phyloP scores from a whole-genome alignment of 129 eudicot species.

The Lactuca sativa region DNA sequence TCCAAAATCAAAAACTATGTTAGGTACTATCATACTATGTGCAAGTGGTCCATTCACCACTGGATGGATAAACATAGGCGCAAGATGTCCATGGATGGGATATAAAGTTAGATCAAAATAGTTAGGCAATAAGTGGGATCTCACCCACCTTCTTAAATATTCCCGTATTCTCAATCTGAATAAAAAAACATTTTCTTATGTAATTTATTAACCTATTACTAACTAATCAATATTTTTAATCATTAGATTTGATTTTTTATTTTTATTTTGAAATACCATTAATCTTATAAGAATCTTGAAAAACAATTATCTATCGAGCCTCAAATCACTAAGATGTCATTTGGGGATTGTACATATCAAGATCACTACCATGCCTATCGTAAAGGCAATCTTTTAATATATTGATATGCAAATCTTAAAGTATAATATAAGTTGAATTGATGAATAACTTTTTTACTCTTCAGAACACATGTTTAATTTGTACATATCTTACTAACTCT shows the following conservation, averaged over 20 bases:
- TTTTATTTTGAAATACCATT: neutral
- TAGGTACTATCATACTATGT: slow-evolving; percentile 1
- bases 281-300: neutral
- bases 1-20: neutral
- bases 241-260: neutral
- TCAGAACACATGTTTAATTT: neutral
- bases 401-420: neutral
- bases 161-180: neutral
- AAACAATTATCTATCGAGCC: neutral
- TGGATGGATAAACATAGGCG: slow-evolving; percentile 26
- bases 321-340: neutral
- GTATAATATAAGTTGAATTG: neutral
- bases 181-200: too few relatives aligned
- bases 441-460: neutral
- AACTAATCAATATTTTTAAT: neutral
- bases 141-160: slow-evolving; percentile 32
- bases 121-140: slow-evolving; percentile 29
- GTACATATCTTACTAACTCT: neutral
- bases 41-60: slow-evolving; percentile 15
- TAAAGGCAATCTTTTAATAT: neutral
- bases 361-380: slow-evolving; percentile 23
- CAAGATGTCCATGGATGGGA: slow-evolving; percentile 24
- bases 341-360: slow-evolving; percentile 22
- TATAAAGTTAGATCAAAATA: slow-evolving; percentile 25
- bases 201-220: neutral